Percentiles rank a stretch among this genome's conserved stretches.
Conservation (phyloP, 495 filamentous ascomycete species). For the Xylaria acuta region DNA sequence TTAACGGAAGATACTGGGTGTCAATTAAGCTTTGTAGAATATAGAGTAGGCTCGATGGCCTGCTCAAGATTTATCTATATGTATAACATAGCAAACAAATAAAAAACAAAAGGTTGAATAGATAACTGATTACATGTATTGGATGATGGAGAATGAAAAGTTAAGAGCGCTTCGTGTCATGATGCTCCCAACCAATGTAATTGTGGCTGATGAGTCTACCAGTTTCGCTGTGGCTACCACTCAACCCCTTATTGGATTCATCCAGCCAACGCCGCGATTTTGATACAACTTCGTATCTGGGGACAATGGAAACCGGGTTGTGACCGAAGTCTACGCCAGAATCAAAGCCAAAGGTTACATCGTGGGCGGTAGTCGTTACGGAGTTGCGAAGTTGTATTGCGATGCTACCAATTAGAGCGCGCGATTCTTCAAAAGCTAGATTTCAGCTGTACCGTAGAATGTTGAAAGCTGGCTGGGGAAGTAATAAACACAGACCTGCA, state of each 20-base stretch:
- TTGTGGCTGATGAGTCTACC: not conserved
- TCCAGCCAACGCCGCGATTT: not conserved
- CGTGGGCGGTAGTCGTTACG: not conserved
- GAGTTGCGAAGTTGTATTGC: not conserved
- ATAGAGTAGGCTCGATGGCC: not conserved
- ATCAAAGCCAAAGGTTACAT: not conserved
- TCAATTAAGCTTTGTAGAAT: not conserved
- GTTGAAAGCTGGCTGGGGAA: not conserved
- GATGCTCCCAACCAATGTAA: not conserved
- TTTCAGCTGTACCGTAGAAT: not conserved
- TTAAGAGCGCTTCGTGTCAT: not conserved
- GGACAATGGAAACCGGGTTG: not conserved
- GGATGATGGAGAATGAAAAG: not conserved
- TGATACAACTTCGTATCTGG: not conserved
- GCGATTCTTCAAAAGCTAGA: not conserved
- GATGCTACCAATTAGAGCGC: not conserved
- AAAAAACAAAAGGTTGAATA: too few species aligned
- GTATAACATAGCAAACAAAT: not conserved
- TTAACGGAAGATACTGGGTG: not conserved
- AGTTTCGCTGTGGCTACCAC: not conserved
- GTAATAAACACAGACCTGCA: not conserved
- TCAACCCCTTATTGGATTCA: not conserved
- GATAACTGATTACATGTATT: too few species aligned
- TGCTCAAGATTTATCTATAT: not conserved
- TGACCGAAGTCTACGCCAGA: not conserved